phyloP scores from a whole-genome alignment of 345 rosid genomes.

The Cardamine chenopodiifolia region DNA sequence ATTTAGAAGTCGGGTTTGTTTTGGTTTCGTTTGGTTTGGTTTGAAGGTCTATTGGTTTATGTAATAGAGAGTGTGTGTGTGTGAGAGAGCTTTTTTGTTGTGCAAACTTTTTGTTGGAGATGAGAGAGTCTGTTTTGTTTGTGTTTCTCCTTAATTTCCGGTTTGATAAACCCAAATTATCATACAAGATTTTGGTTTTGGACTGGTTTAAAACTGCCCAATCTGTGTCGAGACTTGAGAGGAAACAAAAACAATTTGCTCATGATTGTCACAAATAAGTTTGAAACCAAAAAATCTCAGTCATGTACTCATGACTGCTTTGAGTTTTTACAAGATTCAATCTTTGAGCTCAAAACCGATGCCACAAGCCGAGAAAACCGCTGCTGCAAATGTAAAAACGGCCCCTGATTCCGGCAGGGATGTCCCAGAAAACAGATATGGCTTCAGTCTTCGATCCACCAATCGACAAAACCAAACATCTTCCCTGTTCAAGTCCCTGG shows the following conservation, averaged over 20 bases:
- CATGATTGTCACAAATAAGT: background rate
- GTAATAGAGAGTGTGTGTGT: slow-evolving; percentile 14
- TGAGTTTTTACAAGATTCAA: slow-evolving; percentile 19
- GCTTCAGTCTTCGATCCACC: slow-evolving; percentile 26
- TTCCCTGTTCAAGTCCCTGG: slow-evolving; percentile 30
- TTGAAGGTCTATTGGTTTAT: slow-evolving; percentile 17
- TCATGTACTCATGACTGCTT: slow-evolving; percentile 25
- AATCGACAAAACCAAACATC: slow-evolving; percentile 49
- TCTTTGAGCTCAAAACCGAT: slow-evolving; percentile 47
- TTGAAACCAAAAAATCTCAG: slow-evolving; percentile 4
- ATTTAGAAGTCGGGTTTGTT: slow-evolving; percentile 32
- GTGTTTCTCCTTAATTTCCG: background rate
- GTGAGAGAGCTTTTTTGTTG: slow-evolving; percentile 34
- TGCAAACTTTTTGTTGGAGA: slow-evolving; percentile 36
- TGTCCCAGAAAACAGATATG: slow-evolving; percentile 53
- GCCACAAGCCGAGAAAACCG: slow-evolving; percentile 52
- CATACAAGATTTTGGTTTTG: slow-evolving; percentile 5
- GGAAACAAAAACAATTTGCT: slow-evolving; percentile 3
- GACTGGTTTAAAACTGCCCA: background rate
- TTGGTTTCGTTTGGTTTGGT: slow-evolving; percentile 12
- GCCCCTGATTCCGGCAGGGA: slow-evolving; percentile 64
- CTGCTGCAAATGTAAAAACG: slow-evolving; percentile 53
- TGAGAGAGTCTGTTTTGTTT: slow-evolving; percentile 19
- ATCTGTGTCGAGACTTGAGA: background rate
- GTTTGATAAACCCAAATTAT: background rate